These are phyloP conservation scores for Cladosporium sphaerospermum DNA, from an alignment of 2,329 filamentous ascomycete species.

Conservation along the genomic window DNA sequence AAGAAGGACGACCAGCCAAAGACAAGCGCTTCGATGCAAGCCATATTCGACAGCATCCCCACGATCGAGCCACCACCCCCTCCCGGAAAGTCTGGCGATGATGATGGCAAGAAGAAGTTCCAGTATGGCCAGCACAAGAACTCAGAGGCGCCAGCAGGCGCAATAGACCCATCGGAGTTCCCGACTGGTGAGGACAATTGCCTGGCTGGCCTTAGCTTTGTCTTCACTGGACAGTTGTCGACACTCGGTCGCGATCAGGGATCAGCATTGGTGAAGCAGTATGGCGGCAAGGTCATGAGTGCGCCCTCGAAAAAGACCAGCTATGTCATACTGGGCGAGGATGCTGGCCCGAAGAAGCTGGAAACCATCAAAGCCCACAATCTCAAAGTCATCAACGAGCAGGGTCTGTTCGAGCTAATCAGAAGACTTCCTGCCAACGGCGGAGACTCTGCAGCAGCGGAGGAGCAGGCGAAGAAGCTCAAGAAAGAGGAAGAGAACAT, in stretches of 20 bases:
- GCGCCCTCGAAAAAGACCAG: constrained; percentile 88
- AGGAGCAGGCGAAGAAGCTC: constrained; percentile 77
- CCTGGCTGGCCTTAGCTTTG: constrained; percentile 80
- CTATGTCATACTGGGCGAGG: constrained; percentile 83
- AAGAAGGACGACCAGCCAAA: constrained; percentile 59
- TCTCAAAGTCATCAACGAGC: constrained; percentile 89
- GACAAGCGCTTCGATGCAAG: constrained; percentile 68
- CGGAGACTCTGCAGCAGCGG: constrained; percentile 80
- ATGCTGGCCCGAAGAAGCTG: constrained; percentile 90
- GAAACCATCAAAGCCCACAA: constrained; percentile 72
- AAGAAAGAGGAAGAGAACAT: constrained; percentile 79
- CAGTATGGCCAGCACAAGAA: constrained; percentile 58
- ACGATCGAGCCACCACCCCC: constrained; percentile 78
- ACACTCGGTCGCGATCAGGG: constrained; percentile 78
- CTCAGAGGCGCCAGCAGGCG: constrained; percentile 53
- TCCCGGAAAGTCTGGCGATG: constrained; percentile 54
- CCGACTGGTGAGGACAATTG: constrained; percentile 85
- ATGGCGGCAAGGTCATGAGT: constrained; percentile 83
- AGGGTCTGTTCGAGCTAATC: constrained; percentile 85
- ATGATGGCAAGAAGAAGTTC: constrained; percentile 59
- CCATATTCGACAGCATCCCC: constrained; percentile 82
- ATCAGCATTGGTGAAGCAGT: constrained; percentile 79
- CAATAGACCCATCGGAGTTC: constrained; percentile 60
- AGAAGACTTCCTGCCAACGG: constrained; percentile 74
- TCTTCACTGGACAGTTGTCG: constrained; percentile 86